phyloP scores from a whole-genome alignment of 768 basidiomycete genomes.

The Boletus vermiculosoides region DNA sequence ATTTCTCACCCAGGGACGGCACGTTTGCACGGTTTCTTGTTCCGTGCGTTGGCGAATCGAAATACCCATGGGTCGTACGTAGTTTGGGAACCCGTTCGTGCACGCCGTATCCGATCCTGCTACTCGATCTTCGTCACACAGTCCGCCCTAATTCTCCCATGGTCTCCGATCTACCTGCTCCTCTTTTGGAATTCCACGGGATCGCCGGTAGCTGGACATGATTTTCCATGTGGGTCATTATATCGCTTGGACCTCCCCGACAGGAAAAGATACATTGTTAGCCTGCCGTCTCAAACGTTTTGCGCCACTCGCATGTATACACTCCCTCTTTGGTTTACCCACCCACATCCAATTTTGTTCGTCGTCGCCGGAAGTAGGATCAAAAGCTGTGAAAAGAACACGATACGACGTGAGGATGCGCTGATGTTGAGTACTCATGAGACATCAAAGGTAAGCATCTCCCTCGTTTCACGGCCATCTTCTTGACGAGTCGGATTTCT shows the following conservation, averaged over 20 bases:
- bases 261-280: background rate
- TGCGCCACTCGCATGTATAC: background rate
- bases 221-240: background rate
- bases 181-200: background rate
- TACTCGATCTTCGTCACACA: slow-evolving; percentile 5
- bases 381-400: background rate
- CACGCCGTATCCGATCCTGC: background rate
- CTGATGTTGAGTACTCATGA: background rate
- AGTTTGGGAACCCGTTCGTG: background rate
- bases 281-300: background rate
- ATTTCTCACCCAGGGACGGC: background rate
- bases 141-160: background rate
- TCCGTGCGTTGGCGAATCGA: background rate
- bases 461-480: background rate
- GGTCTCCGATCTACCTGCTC: background rate
- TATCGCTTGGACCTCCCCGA: background rate
- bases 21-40: background rate
- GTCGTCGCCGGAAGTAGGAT: background rate
- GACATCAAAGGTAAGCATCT: background rate
- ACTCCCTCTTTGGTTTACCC: background rate
- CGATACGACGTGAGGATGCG: background rate
- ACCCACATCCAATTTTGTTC: background rate
- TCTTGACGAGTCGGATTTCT: background rate
- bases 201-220: background rate
- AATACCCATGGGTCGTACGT: background rate